Evolutionary conservation across 2,329 filamentous ascomycete genomes (phyloP).

Genomic region (Zymoseptoria ardabiliae): DNA sequence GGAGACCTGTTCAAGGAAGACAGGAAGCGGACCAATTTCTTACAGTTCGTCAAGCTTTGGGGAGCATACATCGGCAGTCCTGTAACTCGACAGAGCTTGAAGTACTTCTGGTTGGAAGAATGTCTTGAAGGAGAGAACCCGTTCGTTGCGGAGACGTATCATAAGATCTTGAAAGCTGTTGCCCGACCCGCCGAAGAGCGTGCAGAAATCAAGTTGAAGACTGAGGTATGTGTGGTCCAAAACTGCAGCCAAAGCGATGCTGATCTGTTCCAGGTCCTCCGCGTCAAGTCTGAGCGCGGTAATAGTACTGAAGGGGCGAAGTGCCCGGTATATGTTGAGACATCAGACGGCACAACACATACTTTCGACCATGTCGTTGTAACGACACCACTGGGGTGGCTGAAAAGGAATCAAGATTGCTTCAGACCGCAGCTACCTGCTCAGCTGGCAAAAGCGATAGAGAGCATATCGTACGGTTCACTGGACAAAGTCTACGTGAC

Average conservation of each 20-base stretch:
- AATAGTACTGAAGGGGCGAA: not conserved
- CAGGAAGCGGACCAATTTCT: conserved; percentile 41
- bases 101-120: conserved; percentile 72
- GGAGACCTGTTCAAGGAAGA: conserved; percentile 34
- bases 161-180: conserved; percentile 52
- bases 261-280: not conserved
- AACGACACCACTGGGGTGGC: conserved; percentile 61
- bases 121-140: conserved; percentile 65
- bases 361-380: conserved; percentile 62
- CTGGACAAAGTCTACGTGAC: conserved; percentile 61
- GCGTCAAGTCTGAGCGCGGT: not conserved
- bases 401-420: conserved; percentile 50
- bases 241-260: not conserved
- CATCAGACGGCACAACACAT: conserved; percentile 39
- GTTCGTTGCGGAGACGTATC: conserved; percentile 56
- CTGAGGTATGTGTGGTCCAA: conserved; percentile 25
- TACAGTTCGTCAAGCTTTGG: conserved; percentile 58
- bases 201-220: conserved; percentile 48
- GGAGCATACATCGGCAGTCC: conserved; percentile 63
- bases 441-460: conserved; percentile 53
- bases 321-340: conserved; percentile 31
- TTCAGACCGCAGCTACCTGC: conserved; percentile 57
- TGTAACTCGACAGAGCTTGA: conserved; percentile 58
- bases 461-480: conserved; percentile 60
- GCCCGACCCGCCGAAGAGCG: conserved; percentile 49